Conservation (phyloP, 495 filamentous ascomycete genomes). For the Oleoguttula mirabilis region DNA sequence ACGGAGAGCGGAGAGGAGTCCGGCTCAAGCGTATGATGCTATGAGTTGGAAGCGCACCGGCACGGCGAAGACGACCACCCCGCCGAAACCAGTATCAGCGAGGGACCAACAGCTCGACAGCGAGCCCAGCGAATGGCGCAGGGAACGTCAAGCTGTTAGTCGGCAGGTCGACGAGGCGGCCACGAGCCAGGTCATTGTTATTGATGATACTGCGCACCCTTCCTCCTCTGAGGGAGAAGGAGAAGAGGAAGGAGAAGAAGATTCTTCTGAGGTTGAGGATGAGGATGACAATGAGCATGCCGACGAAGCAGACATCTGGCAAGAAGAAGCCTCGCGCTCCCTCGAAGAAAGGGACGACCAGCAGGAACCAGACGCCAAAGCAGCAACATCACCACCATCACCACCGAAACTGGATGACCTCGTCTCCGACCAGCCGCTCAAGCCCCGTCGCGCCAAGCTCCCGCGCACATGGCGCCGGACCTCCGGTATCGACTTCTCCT, state of each 20-base stretch:
- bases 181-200: conserved; percentile 38
- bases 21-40: conserved; percentile 8
- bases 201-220: conserved; percentile 37
- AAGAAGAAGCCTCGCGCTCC: conserved; percentile 33
- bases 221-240: no score
- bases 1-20: background rate
- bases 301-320: conserved; percentile 30
- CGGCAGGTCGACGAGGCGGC: conserved; percentile 39
- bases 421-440: conserved; percentile 15
- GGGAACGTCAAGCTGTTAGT: conserved; percentile 40
- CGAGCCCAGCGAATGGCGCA: conserved; percentile 33
- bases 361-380: background rate
- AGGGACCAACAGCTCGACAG: background rate
- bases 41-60: conserved; percentile 15
- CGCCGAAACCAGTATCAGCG: no score
- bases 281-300: background rate
- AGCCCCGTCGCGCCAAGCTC: conserved; percentile 30
- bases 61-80: background rate
- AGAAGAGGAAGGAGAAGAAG: no score
- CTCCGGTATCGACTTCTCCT: conserved; percentile 27
- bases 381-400: conserved; percentile 6
- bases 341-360: conserved; percentile 19
- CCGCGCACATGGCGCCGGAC: conserved; percentile 36
- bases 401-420: conserved; percentile 18
- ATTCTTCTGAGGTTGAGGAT: conserved; percentile 10